Percentiles rank a stretch among this genome's conserved stretches.
Conservation (phyloP, 2,329 filamentous ascomycete species). For the Epicoccum sorghinum region DNA sequence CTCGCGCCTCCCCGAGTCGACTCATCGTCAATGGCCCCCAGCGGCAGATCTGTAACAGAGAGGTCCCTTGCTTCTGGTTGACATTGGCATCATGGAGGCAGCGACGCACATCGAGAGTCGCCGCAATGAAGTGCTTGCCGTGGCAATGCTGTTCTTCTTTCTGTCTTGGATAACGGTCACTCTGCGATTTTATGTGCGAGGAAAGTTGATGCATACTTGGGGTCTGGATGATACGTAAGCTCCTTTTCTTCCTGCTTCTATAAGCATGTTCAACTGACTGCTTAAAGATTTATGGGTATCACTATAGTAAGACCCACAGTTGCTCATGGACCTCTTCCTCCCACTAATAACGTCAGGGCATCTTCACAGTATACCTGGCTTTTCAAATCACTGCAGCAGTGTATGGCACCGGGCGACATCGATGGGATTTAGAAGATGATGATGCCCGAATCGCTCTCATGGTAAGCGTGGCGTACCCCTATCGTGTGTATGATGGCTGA, state of each 20-base stretch:
- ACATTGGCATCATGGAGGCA: not conserved
- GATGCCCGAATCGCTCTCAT: slow-evolving; percentile 39
- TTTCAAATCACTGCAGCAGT: slow-evolving; percentile 49
- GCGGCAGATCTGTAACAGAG: not conserved
- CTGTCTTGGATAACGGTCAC: slow-evolving; percentile 45
- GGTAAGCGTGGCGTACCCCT: slow-evolving; percentile 20
- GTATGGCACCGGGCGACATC: slow-evolving; percentile 49
- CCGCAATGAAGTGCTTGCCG: slow-evolving; percentile 28
- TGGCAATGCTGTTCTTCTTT: slow-evolving; percentile 45
- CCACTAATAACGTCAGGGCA: slow-evolving; percentile 24
- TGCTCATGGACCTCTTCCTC: not conserved
- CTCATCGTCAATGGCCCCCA: not conserved
- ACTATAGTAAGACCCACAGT: slow-evolving; percentile 33
- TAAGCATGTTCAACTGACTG: not conserved
- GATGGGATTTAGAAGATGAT: slow-evolving; percentile 39
- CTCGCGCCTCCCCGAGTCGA: not conserved
- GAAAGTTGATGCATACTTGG: slow-evolving; percentile 41
- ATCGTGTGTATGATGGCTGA: not conserved
- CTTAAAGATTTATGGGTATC: slow-evolving; percentile 43
- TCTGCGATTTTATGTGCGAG: slow-evolving; percentile 46
- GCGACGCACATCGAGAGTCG: slow-evolving; percentile 22
- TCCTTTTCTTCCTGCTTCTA: not conserved
- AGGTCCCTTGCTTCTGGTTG: not conserved
- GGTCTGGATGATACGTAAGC: slow-evolving; percentile 44
- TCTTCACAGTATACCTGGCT: slow-evolving; percentile 50